Conservation (phyloP, 2,329 filamentous ascomycete genomes). For the Neurospora crassa region DNA sequence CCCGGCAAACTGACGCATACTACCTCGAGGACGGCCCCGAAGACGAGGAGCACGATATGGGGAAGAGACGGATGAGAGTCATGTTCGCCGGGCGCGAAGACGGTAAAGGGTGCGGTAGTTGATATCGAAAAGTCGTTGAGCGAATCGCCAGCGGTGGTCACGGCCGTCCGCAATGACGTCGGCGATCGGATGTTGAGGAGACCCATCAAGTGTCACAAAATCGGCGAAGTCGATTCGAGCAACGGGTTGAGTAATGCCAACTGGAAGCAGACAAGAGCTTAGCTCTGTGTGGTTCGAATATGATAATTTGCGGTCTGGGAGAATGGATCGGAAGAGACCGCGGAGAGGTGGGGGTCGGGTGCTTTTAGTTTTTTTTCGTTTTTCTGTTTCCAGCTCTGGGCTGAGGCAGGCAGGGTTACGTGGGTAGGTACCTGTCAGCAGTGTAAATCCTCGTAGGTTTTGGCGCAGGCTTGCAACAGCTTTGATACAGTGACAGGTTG, state of each 20-base stretch:
- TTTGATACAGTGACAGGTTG: not conserved
- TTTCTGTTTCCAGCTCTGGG: not conserved
- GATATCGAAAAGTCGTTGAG: constrained; percentile 17
- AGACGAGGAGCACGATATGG: constrained; percentile 72
- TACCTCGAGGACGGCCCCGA: constrained; percentile 89
- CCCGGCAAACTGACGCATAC: constrained; percentile 91
- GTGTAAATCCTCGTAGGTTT: not conserved
- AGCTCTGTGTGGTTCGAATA: not conserved
- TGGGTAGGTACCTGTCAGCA: not conserved
- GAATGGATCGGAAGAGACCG: not conserved
- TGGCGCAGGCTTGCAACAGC: not conserved
- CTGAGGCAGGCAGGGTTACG: not conserved
- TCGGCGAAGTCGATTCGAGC: not conserved
- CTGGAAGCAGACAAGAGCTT: not conserved
- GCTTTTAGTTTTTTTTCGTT: not conserved
- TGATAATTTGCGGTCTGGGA: not conserved
- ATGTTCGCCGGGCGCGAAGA: constrained; percentile 29
- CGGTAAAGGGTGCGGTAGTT: constrained; percentile 29
- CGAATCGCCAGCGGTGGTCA: constrained; percentile 13
- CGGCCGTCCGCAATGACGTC: constrained; percentile 34
- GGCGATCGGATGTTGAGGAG: constrained; percentile 28
- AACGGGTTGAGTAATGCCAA: not conserved
- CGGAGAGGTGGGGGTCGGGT: not conserved
- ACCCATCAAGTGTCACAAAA: constrained; percentile 23
- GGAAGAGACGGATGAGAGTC: constrained; percentile 54